phyloP scores from a whole-genome alignment of 2,329 filamentous ascomycete genomes.

The Macroventuria anomochaeta region DNA sequence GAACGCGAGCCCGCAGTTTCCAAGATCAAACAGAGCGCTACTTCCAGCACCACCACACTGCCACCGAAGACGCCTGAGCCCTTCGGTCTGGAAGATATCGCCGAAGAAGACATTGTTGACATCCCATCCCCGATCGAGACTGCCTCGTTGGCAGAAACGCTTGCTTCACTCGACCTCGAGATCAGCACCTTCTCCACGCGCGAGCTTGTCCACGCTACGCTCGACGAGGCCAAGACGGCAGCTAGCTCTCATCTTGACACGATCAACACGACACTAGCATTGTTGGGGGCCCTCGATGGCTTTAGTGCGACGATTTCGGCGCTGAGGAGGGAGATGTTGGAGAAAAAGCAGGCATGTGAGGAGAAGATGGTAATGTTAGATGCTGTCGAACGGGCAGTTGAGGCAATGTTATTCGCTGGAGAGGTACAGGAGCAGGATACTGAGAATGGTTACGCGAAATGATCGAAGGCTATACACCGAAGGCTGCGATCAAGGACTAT shows the following conservation, averaged over 20 bases:
- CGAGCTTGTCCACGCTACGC: conserved; percentile 18
- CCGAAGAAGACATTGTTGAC: not conserved
- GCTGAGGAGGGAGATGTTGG: conserved; percentile 19
- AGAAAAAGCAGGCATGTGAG: conserved; percentile 17
- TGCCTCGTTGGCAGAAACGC: not conserved
- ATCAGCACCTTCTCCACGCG: conserved; percentile 7
- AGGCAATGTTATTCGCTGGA: not conserved
- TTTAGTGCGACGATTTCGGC: conserved; percentile 23
- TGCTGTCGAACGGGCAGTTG: conserved; percentile 12
- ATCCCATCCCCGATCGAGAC: not conserved
- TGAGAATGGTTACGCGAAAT: not conserved
- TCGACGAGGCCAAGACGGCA: conserved; percentile 15
- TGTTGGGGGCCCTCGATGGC: conserved; percentile 21
- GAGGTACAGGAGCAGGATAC: not conserved
- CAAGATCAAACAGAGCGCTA: not conserved
- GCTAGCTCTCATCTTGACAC: conserved; percentile 20
- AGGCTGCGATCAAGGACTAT: too few species aligned
- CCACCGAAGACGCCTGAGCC: conserved; percentile 1
- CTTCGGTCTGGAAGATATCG: conserved; percentile 1
- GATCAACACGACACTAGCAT: conserved; percentile 16
- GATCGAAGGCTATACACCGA: not conserved
- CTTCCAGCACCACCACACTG: not conserved
- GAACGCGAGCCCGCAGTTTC: not conserved
- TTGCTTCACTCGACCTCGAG: conserved; percentile 3
- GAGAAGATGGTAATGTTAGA: conserved; percentile 16